Percentiles rank a stretch among this genome's conserved stretches.
Conservation (phyloP, 768 basidiomycete genomes). For the Mycena capillaripes region DNA sequence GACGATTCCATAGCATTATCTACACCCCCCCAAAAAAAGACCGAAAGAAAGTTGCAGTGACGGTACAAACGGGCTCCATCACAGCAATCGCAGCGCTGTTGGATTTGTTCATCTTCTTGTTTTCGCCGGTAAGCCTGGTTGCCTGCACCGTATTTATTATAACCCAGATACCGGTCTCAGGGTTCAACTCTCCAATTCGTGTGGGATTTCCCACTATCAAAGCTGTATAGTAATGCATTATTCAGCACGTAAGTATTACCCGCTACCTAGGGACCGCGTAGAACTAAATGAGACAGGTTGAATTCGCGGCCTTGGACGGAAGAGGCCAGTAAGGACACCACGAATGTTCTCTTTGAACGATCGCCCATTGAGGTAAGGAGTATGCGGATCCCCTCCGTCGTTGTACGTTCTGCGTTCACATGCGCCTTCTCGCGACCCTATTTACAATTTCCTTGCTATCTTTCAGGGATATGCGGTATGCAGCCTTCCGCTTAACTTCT, state of each 20-base stretch:
- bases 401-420: background rate
- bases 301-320: slow-evolving; percentile 25
- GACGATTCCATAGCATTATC: background rate
- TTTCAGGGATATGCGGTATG: background rate
- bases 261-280: background rate
- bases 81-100: slow-evolving; percentile 21
- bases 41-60: slow-evolving; percentile 19
- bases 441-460: background rate
- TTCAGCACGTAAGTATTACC: slow-evolving; percentile 9
- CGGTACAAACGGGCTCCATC: slow-evolving; percentile 29
- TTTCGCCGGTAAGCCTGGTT: slow-evolving; percentile 4
- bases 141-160: background rate
- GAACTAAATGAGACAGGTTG: background rate
- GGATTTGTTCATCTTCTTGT: slow-evolving; percentile 20
- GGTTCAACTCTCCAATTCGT: slow-evolving; percentile 22
- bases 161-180: background rate
- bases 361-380: background rate
- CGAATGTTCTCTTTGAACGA: slow-evolving; percentile 22
- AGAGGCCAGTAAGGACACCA: background rate
- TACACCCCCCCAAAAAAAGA: too few species aligned
- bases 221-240: slow-evolving; percentile 29
- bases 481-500: background rate
- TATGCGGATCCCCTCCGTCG: background rate
- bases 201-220: slow-evolving; percentile 33
- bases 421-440: background rate